Percentiles rank a stretch among this genome's conserved stretches.
These are phyloP conservation scores for Camellia sinensis DNA, from an alignment of 148 eudicot genomes.

Conservation along the genomic window DNA sequence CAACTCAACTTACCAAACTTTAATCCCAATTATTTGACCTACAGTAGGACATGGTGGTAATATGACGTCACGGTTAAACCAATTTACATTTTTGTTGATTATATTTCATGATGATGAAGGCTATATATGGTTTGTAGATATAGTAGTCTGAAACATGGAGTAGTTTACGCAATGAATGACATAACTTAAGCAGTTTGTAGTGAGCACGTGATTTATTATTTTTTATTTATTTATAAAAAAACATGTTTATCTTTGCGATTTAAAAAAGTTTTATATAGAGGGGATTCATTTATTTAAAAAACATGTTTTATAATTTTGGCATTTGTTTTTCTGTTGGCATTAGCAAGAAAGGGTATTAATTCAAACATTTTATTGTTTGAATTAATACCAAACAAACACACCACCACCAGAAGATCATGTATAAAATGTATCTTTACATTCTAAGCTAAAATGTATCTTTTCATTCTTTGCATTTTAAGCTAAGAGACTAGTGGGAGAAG, in stretches of 20 bases:
- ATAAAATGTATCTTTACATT: too few species aligned
- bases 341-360: too few species aligned
- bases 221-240: too few species aligned
- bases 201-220: neutral
- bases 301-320: too few species aligned
- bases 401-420: too few species aligned
- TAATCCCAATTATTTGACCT: neutral
- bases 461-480: too few species aligned
- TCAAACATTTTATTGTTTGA: too few species aligned
- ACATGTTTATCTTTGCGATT: neutral
- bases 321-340: too few species aligned
- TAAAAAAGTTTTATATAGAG: neutral
- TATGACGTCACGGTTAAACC: neutral
- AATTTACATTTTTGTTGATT: neutral
- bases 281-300: neutral
- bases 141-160: neutral
- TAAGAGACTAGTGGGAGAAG: too few species aligned
- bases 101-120: neutral
- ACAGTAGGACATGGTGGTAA: neutral
- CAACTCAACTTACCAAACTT: neutral
- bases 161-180: neutral
- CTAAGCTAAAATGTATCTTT: too few species aligned
- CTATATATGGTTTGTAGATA: neutral
- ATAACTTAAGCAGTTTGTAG: neutral
- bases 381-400: too few species aligned